Evolutionary conservation across 768 basidiomycete species (phyloP), one percentile per base, ranked within the genome.

Genomic region (Boletus barrowsii): DNA sequence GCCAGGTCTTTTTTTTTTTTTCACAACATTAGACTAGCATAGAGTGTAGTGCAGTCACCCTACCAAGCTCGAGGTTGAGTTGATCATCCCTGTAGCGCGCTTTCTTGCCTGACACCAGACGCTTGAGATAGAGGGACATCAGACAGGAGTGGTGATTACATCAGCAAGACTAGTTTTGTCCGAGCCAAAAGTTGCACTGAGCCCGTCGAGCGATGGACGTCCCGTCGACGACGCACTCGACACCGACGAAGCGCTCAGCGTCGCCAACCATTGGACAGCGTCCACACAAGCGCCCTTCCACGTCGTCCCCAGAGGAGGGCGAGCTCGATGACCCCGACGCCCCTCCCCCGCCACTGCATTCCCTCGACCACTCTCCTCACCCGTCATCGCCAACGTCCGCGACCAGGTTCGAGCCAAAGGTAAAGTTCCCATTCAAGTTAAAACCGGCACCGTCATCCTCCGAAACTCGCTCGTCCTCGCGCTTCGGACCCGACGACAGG

Each of bases 21-120:
- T 17, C 10, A 8, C 6, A n/a, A 13, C 11, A n/a, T 49, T 36
- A 65, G 51, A 33, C 4, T 13, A 17, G 42, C 7, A 46, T 43
- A 42, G 67, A 56, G 51, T 64, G 63, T 32, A n/a, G 22, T 1
- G 63, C 56, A 11, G 8, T 11, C n/a, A 10, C 54, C 73, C n/a
- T 50, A 85, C 83, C 85, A 24, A 94, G 78, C 57, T 93, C 90
- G 36, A 92, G 71, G 54, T 83, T 74, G 42, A 88, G 80, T 3
- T 78, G 73, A 8, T 74, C 75, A 67, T 93, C 90, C 53, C 77
- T 83, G 72, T 86, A 90, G 15, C 93, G 78, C 5, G 89, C 83
- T 63, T 92, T 95, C 46, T 79, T 76, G 1, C 91, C 90, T n/a
- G 89, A 91, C 3, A 93, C 90, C 2, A 93, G 65, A 13, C 87